phyloP scores from a whole-genome alignment of 179 eudicot species.

The Beta corolliflora region DNA sequence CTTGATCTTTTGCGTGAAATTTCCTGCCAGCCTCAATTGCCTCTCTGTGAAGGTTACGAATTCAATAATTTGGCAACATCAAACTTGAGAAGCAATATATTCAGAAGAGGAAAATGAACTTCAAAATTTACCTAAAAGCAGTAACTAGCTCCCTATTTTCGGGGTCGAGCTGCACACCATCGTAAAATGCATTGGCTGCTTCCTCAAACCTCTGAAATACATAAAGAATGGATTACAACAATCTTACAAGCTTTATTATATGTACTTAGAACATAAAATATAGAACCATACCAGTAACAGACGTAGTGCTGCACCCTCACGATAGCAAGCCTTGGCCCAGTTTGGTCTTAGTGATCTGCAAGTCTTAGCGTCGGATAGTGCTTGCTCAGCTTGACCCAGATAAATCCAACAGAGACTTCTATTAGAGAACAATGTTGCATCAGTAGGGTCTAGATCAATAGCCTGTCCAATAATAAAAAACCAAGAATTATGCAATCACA shows the following conservation, averaged over 20 bases:
- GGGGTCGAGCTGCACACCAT: conserved; percentile 86
- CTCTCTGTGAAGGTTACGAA: conserved; percentile 55
- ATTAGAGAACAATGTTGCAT: conserved; percentile 80
- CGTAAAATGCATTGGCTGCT: conserved; percentile 94
- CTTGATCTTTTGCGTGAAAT: conserved; percentile 50
- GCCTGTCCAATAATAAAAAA: conserved; percentile 58
- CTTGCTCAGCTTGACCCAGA: conserved; percentile 83
- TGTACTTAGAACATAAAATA: background rate
- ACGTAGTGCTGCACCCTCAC: conserved; percentile 92
- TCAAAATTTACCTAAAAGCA: conserved; percentile 70
- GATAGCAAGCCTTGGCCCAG: conserved; percentile 94
- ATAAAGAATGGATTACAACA: background rate
- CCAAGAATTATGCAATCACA: background rate
- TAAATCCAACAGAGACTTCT: conserved; percentile 96
- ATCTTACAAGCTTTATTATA: background rate
- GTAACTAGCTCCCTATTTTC: conserved; percentile 83
- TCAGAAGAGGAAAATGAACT: background rate
- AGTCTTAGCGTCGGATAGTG: conserved; percentile 75
- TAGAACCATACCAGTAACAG: conserved; percentile 56
- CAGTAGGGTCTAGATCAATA: conserved; percentile 79
- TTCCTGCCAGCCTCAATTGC: conserved; percentile 95
- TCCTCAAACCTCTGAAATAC: conserved; percentile 81
- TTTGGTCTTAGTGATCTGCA: conserved; percentile 76
- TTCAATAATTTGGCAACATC: background rate
- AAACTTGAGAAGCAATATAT: conserved; percentile 5